These are phyloP conservation scores for Aciculosporium take DNA, from an alignment of 2,329 filamentous ascomycete genomes.

Conservation along the genomic window DNA sequence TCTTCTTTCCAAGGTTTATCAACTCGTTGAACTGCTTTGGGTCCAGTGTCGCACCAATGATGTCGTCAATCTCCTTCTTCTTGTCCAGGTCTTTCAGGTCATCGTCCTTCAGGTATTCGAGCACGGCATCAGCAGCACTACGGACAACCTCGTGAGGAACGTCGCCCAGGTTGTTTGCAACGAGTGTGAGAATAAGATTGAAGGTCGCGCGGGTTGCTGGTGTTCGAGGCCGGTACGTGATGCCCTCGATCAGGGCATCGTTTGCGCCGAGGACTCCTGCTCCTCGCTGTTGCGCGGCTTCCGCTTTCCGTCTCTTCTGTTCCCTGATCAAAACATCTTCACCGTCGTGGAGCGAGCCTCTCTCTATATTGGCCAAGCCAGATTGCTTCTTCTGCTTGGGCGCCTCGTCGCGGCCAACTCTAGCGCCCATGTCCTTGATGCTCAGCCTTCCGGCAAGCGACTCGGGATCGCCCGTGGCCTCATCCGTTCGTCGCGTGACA, in stretches of 20 bases:
- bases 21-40: constrained; percentile 94
- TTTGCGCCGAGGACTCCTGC: constrained; percentile 70
- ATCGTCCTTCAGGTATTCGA: constrained; percentile 90
- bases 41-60: constrained; percentile 67
- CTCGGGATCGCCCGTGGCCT: constrained; percentile 92
- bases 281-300: constrained; percentile 50
- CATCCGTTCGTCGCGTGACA: constrained; percentile 80
- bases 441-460: constrained; percentile 89
- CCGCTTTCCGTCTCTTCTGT: constrained; percentile 74
- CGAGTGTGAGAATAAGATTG: constrained; percentile 83
- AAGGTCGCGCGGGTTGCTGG: constrained; percentile 85
- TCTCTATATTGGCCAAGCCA: constrained; percentile 54
- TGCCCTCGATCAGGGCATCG: constrained; percentile 78
- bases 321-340: constrained; percentile 72
- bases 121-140: constrained; percentile 80
- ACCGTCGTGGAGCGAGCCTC: constrained; percentile 64
- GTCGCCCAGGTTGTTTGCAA: constrained; percentile 78
- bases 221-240: constrained; percentile 83
- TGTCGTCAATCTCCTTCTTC: constrained; percentile 93
- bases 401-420: constrained; percentile 63
- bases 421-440: constrained; percentile 85
- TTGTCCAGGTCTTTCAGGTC: constrained; percentile 95
- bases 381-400: constrained; percentile 68
- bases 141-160: constrained; percentile 82
- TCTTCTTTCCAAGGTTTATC: constrained; percentile 93